These are phyloP conservation scores for Penicillium rolfsii DNA, from an alignment of 2,329 filamentous ascomycete genomes.

Conservation along the genomic window DNA sequence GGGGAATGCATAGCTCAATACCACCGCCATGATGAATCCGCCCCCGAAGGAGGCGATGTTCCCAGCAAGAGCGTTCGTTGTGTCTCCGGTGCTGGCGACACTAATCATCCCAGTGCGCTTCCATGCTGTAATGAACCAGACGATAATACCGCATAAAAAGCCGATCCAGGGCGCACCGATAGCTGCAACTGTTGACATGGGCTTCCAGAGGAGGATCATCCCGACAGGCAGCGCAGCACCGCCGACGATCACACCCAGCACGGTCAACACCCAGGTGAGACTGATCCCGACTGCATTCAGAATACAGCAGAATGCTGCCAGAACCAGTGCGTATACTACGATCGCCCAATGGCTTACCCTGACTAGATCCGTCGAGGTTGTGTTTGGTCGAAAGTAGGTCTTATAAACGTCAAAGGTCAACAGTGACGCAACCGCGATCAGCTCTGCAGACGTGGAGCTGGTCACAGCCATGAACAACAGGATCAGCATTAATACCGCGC, in stretches of 20 bases:
- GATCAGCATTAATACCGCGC: constrained; percentile 39
- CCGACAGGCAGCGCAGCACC: constrained; percentile 45
- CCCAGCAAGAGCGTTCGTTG: constrained; percentile 45
- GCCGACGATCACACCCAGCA: constrained; percentile 47
- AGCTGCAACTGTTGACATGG: constrained; percentile 44
- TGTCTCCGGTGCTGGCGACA: constrained; percentile 43
- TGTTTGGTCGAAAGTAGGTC: constrained; percentile 51
- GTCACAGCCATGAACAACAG: constrained; percentile 48
- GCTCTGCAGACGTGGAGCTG: constrained; percentile 54
- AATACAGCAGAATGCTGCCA: constrained; percentile 42
- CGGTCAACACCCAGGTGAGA: constrained; percentile 47
- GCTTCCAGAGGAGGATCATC: constrained; percentile 44
- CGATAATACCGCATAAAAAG: constrained; percentile 37
- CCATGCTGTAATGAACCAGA: constrained; percentile 45
- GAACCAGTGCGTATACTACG: constrained; percentile 53
- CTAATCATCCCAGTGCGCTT: constrained; percentile 40
- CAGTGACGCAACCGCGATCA: constrained; percentile 57
- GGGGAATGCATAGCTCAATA: constrained; percentile 41
- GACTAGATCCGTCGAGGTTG: constrained; percentile 53
- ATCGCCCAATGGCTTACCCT: constrained; percentile 56
- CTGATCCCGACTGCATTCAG: constrained; percentile 44
- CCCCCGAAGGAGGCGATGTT: constrained; percentile 45
- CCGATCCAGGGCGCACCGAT: constrained; percentile 43
- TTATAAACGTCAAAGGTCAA: constrained; percentile 59
- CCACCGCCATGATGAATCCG: constrained; percentile 40